Conservation (phyloP, 768 basidiomycete genomes). For the Mycena epipterygia region DNA sequence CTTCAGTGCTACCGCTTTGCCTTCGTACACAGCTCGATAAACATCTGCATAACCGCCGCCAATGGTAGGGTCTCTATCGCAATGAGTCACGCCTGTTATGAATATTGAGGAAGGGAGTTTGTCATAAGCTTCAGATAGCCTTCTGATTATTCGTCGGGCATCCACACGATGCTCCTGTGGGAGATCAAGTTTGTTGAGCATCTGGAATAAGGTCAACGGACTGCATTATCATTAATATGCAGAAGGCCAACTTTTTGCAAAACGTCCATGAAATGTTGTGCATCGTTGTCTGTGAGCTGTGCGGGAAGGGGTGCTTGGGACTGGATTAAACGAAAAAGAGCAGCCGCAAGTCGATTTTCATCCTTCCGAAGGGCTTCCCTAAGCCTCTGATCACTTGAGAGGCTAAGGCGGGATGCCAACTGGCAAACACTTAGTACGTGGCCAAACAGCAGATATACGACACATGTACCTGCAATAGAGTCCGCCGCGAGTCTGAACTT, state of each 20-base stretch:
- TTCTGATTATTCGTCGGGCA: constrained; percentile 31
- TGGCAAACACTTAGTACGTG: neutral
- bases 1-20: constrained; percentile 19
- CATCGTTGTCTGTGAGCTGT: neutral
- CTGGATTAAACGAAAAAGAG: neutral
- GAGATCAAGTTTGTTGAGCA: neutral
- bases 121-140: constrained; percentile 33
- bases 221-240: neutral
- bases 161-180: neutral
- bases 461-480: neutral
- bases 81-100: constrained; percentile 29
- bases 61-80: constrained; percentile 17
- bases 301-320: neutral
- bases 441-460: neutral
- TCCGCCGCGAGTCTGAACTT: neutral
- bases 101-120: constrained; percentile 34
- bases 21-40: constrained; percentile 30
- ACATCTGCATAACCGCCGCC: constrained; percentile 41
- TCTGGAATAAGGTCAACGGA: neutral
- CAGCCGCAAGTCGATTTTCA: neutral
- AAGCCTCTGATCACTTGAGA: neutral
- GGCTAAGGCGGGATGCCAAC: neutral
- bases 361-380: neutral
- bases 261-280: neutral
- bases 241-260: neutral